Percentiles rank a stretch among this genome's conserved stretches.
phyloP scores from a whole-genome alignment of 148 eudicot species.

The Hydrangea macrophylla region DNA sequence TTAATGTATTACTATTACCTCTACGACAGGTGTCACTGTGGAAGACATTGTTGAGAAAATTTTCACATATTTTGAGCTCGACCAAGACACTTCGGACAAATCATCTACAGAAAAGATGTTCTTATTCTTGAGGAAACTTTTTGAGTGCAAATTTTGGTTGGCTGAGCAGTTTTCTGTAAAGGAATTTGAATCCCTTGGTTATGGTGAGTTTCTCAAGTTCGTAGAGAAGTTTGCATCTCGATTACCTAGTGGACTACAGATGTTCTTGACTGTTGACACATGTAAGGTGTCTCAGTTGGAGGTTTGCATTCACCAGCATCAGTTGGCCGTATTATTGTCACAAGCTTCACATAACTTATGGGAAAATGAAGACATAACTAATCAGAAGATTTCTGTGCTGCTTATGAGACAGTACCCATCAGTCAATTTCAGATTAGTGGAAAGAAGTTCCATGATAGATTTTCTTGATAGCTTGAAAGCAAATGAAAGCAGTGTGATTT shows the following conservation, averaged over 20 bases:
- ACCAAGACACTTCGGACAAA: slow-evolving; percentile 22
- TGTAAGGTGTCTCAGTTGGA: slow-evolving; percentile 40
- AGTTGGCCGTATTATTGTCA: slow-evolving; percentile 55
- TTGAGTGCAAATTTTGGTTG: slow-evolving; percentile 70
- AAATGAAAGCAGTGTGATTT: slow-evolving; percentile 30
- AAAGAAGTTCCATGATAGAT: slow-evolving; percentile 29
- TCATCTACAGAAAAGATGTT: slow-evolving; percentile 35
- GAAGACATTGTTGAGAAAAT: slow-evolving; percentile 61
- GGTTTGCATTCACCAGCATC: slow-evolving; percentile 60
- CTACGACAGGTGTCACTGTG: slow-evolving; percentile 45
- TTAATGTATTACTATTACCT: slow-evolving; percentile 5
- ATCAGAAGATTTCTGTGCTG: slow-evolving; percentile 48
- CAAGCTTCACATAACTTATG: slow-evolving; percentile 65
- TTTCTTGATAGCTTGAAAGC: slow-evolving; percentile 30
- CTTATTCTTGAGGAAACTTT: slow-evolving; percentile 47
- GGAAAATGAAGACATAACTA: slow-evolving; percentile 50
- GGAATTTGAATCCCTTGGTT: slow-evolving; percentile 72
- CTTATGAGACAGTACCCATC: slow-evolving; percentile 73
- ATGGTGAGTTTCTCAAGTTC: slow-evolving; percentile 65
- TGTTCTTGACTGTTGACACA: slow-evolving; percentile 34
- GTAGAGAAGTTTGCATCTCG: slow-evolving; percentile 44
- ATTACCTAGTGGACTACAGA: slow-evolving; percentile 46
- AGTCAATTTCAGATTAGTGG: slow-evolving; percentile 44
- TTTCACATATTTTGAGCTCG: slow-evolving; percentile 45
- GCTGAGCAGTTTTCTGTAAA: slow-evolving; percentile 57